A percentile compares a stretch with the other conserved stretches of the same genome.
phyloP scores from a whole-genome alignment of 2,329 filamentous ascomycete genomes.

The Nemania diffusa region DNA sequence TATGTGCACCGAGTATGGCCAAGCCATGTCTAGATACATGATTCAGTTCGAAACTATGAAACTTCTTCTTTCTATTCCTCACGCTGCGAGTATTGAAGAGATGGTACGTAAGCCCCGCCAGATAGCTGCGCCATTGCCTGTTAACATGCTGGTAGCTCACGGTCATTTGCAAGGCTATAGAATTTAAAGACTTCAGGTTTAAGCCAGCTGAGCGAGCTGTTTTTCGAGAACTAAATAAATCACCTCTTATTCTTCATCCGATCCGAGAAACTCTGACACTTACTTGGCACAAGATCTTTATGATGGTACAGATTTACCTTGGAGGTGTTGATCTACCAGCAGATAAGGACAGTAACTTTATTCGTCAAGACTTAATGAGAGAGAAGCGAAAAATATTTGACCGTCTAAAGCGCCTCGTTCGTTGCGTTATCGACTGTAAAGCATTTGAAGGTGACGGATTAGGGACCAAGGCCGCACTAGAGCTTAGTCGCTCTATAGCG shows the following conservation, averaged over 20 bases:
- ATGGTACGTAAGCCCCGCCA: slow-evolving; percentile 64
- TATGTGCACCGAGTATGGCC: slow-evolving; percentile 75
- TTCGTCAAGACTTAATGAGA: slow-evolving; percentile 65
- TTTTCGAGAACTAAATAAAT: slow-evolving; percentile 79
- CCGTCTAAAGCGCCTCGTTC: slow-evolving; percentile 73
- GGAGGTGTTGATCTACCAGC: slow-evolving; percentile 71
- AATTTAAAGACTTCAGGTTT: slow-evolving; percentile 78
- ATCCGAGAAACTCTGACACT: slow-evolving; percentile 74
- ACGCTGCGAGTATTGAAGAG: slow-evolving; percentile 69
- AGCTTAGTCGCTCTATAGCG: slow-evolving; percentile 79
- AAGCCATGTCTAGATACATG: slow-evolving; percentile 86
- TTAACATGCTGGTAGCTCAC: slow-evolving; percentile 63
- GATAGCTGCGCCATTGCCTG: background rate
- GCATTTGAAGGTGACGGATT: slow-evolving; percentile 69
- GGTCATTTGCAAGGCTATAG: slow-evolving; percentile 72
- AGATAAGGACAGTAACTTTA: slow-evolving; percentile 66
- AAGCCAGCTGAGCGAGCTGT: slow-evolving; percentile 74
- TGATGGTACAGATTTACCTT: slow-evolving; percentile 81
- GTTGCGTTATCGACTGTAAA: slow-evolving; percentile 82
- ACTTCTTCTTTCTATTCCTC: slow-evolving; percentile 70
- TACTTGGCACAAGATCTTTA: slow-evolving; percentile 77
- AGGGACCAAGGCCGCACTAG: slow-evolving; percentile 74
- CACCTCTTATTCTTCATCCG: slow-evolving; percentile 73
- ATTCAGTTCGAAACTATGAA: slow-evolving; percentile 84
- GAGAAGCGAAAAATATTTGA: slow-evolving; percentile 75